Conservation (phyloP, 1,284 basidiomycete genomes). For the Puccinia triticina region DNA sequence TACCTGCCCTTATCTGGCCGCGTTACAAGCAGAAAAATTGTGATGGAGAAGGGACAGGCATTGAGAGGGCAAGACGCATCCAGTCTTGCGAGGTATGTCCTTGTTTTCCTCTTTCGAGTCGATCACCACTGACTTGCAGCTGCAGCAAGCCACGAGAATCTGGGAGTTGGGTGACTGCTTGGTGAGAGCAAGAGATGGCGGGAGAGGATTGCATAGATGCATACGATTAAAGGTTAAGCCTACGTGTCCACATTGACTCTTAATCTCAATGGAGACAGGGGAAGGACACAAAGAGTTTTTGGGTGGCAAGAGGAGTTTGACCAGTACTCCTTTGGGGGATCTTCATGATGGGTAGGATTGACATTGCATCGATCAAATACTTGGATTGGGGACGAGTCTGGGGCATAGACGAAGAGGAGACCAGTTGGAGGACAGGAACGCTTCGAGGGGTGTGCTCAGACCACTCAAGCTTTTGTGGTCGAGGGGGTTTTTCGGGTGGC, state of each 20-base stretch:
- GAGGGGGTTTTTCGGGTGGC: constrained; percentile 43
- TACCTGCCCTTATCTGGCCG: no score
- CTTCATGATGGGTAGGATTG: constrained; percentile 6
- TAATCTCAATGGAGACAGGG: neutral
- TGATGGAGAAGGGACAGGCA: no score
- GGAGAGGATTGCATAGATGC: neutral
- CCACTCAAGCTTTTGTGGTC: neutral
- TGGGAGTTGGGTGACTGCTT: no score
- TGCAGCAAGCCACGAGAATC: no score
- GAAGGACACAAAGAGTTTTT: neutral
- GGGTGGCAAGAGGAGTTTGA: neutral
- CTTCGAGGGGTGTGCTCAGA: neutral
- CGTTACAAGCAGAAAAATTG: no score
- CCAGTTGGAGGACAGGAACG: neutral
- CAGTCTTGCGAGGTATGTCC: no score
- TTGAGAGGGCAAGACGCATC: no score
- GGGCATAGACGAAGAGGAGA: neutral
- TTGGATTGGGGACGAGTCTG: neutral
- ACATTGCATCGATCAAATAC: constrained; percentile 15
- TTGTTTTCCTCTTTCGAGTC: no score
- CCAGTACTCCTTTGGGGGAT: neutral
- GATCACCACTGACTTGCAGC: no score
- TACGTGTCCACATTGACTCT: neutral
- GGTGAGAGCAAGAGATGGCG: neutral
- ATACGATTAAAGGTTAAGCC: neutral